A percentile compares a stretch with the other conserved stretches of the same genome.
These are phyloP conservation scores for Casaregolazyma suthepensis DNA, from an alignment of 1,139 yeast species.

Conservation along the genomic window DNA sequence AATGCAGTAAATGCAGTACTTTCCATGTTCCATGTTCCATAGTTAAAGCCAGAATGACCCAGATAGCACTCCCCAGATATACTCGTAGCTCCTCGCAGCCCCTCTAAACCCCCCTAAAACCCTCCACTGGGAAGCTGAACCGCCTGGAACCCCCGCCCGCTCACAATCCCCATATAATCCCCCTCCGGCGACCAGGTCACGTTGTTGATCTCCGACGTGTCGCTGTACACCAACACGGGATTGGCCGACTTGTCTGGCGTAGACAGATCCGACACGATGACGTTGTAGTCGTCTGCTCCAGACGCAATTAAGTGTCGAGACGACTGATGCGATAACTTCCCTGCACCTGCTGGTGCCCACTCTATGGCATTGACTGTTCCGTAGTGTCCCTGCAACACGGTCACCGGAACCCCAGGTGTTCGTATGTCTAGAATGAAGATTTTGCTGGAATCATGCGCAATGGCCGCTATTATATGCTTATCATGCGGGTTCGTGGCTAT, in stretches of 20 bases:
- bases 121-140: constrained; percentile 36
- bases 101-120: neutral
- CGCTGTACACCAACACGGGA: constrained; percentile 53
- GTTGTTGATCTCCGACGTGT: constrained; percentile 64
- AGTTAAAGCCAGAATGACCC: too few relatives aligned
- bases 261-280: constrained; percentile 73
- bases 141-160: constrained; percentile 78
- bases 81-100: too few relatives aligned
- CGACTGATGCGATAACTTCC: constrained; percentile 11
- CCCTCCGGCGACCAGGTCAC: constrained; percentile 70
- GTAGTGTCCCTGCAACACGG: constrained; percentile 61
- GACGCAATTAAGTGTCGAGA: constrained; percentile 55
- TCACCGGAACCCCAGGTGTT: constrained; percentile 77
- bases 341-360: constrained; percentile 68
- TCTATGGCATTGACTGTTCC: constrained; percentile 62
- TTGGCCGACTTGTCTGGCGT: constrained; percentile 11
- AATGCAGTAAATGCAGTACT: too few relatives aligned
- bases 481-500: constrained; percentile 76
- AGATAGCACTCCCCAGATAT: too few relatives aligned
- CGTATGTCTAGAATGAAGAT: constrained; percentile 76
- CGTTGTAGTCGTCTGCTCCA: constrained; percentile 90
- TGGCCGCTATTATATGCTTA: constrained; percentile 73
- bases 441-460: constrained; percentile 63
- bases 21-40: too few relatives aligned
- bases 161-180: constrained; percentile 75